Conservation (phyloP, 2,329 filamentous ascomycete genomes). For the Venturia aucupariae region DNA sequence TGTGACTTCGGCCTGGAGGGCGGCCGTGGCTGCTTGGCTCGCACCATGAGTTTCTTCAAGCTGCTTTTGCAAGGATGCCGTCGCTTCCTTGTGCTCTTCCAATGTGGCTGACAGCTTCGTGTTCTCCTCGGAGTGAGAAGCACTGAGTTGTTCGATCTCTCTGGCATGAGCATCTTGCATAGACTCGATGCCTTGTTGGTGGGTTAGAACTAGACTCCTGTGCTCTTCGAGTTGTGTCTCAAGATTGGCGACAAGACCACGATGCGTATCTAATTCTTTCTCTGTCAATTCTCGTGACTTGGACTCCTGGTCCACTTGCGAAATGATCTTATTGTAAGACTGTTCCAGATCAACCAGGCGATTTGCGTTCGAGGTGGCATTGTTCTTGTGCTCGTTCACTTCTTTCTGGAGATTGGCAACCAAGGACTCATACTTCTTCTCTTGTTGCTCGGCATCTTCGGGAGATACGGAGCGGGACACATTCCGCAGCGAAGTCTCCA, state of each 20-base stretch:
- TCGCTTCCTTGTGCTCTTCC: constrained; percentile 24
- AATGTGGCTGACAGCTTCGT: constrained; percentile 28
- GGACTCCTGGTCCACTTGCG: constrained; percentile 58
- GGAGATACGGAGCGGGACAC: constrained; percentile 21
- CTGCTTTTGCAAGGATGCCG: constrained; percentile 27
- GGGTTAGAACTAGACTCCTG: constrained; percentile 44
- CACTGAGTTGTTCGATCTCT: constrained; percentile 50
- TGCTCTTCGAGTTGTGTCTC: constrained; percentile 49
- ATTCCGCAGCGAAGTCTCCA: constrained; percentile 51
- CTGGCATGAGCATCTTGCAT: constrained; percentile 45
- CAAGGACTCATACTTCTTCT: constrained; percentile 10
- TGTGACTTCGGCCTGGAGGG: constrained; percentile 50
- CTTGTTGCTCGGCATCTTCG: constrained; percentile 26
- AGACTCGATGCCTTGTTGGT: constrained; percentile 44
- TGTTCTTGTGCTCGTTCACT: constrained; percentile 70
- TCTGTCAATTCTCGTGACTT: constrained; percentile 49
- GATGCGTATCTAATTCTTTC: constrained; percentile 43
- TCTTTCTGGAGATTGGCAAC: constrained; percentile 58
- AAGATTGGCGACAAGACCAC: constrained; percentile 43
- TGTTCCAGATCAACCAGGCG: constrained; percentile 68
- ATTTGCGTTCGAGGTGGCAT: constrained; percentile 57
- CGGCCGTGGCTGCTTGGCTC: constrained; percentile 24
- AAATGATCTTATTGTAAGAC: constrained; percentile 55
- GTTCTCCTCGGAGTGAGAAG: constrained; percentile 32
- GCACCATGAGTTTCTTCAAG: constrained; percentile 16